Evolutionary conservation across 305 asterid species (phyloP), one percentile per base, ranked within the genome.

Genomic region (Fraxinus sp.): DNA sequence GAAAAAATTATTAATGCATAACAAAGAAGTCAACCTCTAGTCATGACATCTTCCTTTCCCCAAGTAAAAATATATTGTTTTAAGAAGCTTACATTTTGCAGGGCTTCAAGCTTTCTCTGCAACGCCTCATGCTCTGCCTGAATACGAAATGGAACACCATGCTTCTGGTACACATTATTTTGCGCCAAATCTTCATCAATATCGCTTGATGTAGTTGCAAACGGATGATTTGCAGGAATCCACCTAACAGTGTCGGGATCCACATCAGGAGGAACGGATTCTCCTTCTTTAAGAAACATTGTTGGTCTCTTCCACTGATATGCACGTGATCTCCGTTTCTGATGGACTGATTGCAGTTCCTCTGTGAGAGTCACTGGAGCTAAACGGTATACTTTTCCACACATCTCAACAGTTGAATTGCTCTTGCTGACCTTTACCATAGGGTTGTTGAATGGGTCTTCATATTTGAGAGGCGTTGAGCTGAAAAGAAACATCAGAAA

Each of bases 201-300:
- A 59, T 96, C 98, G 86, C 98, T 94, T 30, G 92, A 83, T 81
- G 99, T 94, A 62, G 98, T 96, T 79, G 99, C 99, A 88, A 96
- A 96, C 2, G 99, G 99, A 88, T 96, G 99, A 81, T 96, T 96
- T 77, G 99, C 94, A 64, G 99, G 99, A 84, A 96, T 96, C 99
- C 99, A 96, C 86, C 99, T 90, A 76, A 96, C 89, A 11, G 98
- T 89, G 78, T 96, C 97, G n/a, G 98, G 99, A 90, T 96, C 99
- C 81, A 96, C 98, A 88, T 93, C 99, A 49, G 97, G 92, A 73
- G 99, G 99, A 82, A 93, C 81, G 10, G 95, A 89, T 10, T 96
- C 99, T 22, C 99, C 99, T 91, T 96, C 99, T 86, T 84, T 96
- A 35, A 96, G 98, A 84, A 96, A 96, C 32, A 91, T 83, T 78